phyloP scores from a whole-genome alignment of 352 stramenopile species.

The Globisporangium cederbergense region DNA sequence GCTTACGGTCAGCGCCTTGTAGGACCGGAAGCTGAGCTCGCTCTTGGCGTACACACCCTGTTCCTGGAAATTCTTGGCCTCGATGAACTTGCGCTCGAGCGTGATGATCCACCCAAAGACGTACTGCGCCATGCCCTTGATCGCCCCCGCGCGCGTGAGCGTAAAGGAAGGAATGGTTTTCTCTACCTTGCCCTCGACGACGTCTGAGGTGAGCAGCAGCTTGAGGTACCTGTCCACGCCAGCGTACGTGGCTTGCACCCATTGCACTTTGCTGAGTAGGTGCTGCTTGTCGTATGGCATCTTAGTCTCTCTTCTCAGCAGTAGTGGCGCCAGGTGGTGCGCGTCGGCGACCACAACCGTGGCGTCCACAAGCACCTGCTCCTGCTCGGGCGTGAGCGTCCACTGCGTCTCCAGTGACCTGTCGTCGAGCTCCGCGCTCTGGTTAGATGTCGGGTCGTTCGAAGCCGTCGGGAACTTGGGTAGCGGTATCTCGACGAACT shows the following conservation, averaged over 20 bases:
- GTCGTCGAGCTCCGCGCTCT: slow-evolving; percentile 1
- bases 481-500: slow-evolving; percentile 30
- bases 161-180: slow-evolving; percentile 26
- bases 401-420: slow-evolving; percentile 17
- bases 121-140: slow-evolving; percentile 33
- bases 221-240: slow-evolving; percentile 46
- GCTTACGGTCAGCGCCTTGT: slow-evolving; percentile 41
- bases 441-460: not conserved
- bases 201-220: not conserved
- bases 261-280: slow-evolving; percentile 41
- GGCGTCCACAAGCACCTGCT: slow-evolving; percentile 27
- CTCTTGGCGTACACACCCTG: slow-evolving; percentile 30
- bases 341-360: slow-evolving; percentile 35
- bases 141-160: slow-evolving; percentile 45
- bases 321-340: slow-evolving; percentile 23
- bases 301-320: slow-evolving; percentile 33
- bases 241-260: slow-evolving; percentile 54
- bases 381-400: slow-evolving; percentile 27
- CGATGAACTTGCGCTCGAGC: slow-evolving; percentile 31
- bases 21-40: slow-evolving; percentile 38
- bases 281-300: slow-evolving; percentile 31
- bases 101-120: slow-evolving; percentile 25
- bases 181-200: slow-evolving; percentile 10
- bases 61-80: slow-evolving; percentile 31
- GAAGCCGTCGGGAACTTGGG: slow-evolving; percentile 9